These are phyloP conservation scores for Yamadazyma friedrichii DNA, from an alignment of 1,139 yeast genomes.

Conservation along the genomic window DNA sequence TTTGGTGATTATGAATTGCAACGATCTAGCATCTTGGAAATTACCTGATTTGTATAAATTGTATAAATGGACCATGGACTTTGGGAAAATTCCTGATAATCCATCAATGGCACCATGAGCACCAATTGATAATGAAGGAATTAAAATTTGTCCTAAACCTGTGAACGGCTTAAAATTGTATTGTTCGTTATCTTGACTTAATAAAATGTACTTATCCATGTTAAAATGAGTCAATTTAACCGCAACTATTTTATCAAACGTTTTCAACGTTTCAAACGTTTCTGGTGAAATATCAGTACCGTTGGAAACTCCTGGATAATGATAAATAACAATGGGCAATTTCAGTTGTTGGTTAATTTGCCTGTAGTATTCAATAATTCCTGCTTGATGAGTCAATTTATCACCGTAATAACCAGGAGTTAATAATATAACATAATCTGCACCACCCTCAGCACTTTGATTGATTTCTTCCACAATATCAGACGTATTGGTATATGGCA, in stretches of 20 bases:
- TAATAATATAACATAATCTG: constrained; percentile 30
- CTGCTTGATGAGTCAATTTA: constrained; percentile 30
- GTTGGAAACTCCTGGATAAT: constrained; percentile 43
- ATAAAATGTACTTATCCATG: constrained; percentile 33
- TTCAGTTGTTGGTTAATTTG: constrained; percentile 27
- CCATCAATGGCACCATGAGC: constrained; percentile 49
- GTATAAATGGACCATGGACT: constrained; percentile 35
- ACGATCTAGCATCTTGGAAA: constrained; percentile 34
- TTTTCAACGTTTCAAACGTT: constrained; percentile 31
- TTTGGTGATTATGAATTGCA: constrained; percentile 38
- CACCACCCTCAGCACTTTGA: constrained; percentile 28
- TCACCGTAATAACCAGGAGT: constrained; percentile 36
- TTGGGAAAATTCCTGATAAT: constrained; percentile 42
- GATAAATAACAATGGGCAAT: constrained; percentile 35
- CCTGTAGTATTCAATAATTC: constrained; percentile 32
- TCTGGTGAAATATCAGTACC: constrained; percentile 33
- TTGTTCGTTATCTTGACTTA: constrained; percentile 32
- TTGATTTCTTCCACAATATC: constrained; percentile 31
- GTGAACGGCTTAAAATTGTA: constrained; percentile 41
- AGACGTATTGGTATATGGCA: constrained; percentile 28
- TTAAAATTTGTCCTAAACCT: constrained; percentile 48
- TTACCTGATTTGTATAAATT: constrained; percentile 25
- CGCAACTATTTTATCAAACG: constrained; percentile 35
- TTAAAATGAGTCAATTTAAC: constrained; percentile 41
- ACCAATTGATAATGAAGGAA: constrained; percentile 45